phyloP scores from a whole-genome alignment of 257 asterid genomes.

The Gentiana straminea region DNA sequence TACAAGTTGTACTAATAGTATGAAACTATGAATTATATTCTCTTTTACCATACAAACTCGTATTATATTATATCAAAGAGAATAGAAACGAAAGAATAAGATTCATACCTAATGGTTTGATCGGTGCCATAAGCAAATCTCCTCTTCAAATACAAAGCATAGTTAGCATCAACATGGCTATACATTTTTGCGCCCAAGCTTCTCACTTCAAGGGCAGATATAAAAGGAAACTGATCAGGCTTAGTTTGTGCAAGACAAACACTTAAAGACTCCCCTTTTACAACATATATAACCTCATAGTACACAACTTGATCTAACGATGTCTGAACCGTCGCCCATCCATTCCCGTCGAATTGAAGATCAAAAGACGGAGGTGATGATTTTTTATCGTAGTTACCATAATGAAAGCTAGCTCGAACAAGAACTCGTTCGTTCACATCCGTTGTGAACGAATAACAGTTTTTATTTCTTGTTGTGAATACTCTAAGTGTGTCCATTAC shows the following conservation, averaged over 20 bases:
- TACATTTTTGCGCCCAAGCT: slow-evolving; percentile 45
- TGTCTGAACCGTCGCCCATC: slow-evolving; percentile 34
- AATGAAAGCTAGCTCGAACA: slow-evolving; percentile 49
- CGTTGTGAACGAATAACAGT: slow-evolving; percentile 30
- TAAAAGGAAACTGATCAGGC: slow-evolving; percentile 40
- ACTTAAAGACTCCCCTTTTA: slow-evolving; percentile 22
- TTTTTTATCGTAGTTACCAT: slow-evolving; percentile 55
- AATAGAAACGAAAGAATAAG: no score
- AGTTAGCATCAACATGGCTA: not conserved
- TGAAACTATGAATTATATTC: not conserved
- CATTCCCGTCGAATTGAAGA: slow-evolving; percentile 47
- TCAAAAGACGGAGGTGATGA: slow-evolving; percentile 47
- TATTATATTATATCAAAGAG: no score
- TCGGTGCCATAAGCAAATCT: slow-evolving; percentile 51
- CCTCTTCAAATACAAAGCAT: slow-evolving; percentile 25
- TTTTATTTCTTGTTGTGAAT: slow-evolving; percentile 32
- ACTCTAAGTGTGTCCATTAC: slow-evolving; percentile 43
- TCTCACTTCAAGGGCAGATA: slow-evolving; percentile 52
- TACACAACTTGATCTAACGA: slow-evolving; percentile 5
- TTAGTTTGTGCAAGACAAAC: slow-evolving; percentile 47
- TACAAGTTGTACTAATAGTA: not conserved
- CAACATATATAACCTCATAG: slow-evolving; percentile 35
- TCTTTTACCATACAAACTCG: not conserved
- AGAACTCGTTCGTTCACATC: slow-evolving; percentile 22
- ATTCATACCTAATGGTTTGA: slow-evolving; percentile 29